Conservation (phyloP, 768 basidiomycete genomes). For the Hebeloma cylindrosporum region DNA sequence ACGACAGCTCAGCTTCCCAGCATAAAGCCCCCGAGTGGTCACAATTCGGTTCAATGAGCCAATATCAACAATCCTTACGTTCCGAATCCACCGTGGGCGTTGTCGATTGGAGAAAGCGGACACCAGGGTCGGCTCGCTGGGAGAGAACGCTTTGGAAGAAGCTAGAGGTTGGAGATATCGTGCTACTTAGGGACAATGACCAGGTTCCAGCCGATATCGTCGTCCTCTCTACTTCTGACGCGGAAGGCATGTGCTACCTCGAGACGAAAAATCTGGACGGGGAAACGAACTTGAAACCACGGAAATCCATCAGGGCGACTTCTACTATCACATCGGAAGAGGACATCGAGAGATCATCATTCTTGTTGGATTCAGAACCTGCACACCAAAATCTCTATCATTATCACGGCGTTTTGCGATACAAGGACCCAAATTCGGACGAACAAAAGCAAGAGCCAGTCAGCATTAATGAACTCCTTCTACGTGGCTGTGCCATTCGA, state of each 20-base stretch:
- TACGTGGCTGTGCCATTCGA: slow-evolving; percentile 87
- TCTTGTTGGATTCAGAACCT: slow-evolving; percentile 89
- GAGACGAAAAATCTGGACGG: slow-evolving; percentile 99
- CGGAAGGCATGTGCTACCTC: slow-evolving; percentile 90
- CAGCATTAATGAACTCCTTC: slow-evolving; percentile 88
- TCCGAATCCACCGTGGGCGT: slow-evolving; percentile 66
- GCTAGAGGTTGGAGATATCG: slow-evolving; percentile 95
- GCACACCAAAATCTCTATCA: slow-evolving; percentile 92
- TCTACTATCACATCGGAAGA: slow-evolving; percentile 78
- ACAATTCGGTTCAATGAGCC: slow-evolving; percentile 41
- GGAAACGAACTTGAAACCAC: slow-evolving; percentile 93
- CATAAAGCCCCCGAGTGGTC: slow-evolving; percentile 37
- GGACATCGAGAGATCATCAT: slow-evolving; percentile 84
- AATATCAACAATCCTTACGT: slow-evolving; percentile 58
- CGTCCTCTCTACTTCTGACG: slow-evolving; percentile 88
- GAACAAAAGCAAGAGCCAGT: slow-evolving; percentile 67
- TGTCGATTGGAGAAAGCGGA: slow-evolving; percentile 73
- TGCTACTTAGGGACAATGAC: slow-evolving; percentile 88
- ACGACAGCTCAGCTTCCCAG: slow-evolving; percentile 31
- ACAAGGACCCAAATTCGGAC: slow-evolving; percentile 51
- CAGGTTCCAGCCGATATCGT: slow-evolving; percentile 96
- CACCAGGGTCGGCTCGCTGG: slow-evolving; percentile 78
- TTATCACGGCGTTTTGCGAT: slow-evolving; percentile 85
- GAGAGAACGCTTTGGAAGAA: slow-evolving; percentile 99
- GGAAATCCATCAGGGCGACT: slow-evolving; percentile 76